A percentile compares a stretch with the other conserved stretches of the same genome.
phyloP scores from a whole-genome alignment of 108 stramenopile genomes.

The Ochromonas danica region DNA sequence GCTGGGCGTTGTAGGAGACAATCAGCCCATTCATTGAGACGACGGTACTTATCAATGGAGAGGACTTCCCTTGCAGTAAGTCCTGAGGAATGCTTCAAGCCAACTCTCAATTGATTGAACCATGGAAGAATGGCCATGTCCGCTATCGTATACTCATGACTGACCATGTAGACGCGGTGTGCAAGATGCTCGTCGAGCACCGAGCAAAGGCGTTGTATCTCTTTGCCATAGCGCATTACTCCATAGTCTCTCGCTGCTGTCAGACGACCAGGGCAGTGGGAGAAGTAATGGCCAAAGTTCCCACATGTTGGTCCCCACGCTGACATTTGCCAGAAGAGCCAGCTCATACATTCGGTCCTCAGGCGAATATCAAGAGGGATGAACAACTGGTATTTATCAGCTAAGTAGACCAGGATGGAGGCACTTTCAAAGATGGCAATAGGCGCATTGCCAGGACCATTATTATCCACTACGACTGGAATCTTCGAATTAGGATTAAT shows the following conservation, averaged over 20 bases:
- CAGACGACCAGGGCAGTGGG: conserved; percentile 65
- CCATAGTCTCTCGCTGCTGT: conserved; percentile 58
- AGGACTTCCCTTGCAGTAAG: not conserved
- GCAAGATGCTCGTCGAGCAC: conserved; percentile 68
- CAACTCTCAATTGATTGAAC: conserved; percentile 42
- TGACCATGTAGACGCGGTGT: conserved; percentile 59
- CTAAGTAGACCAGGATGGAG: conserved; percentile 71
- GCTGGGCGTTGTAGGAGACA: no score
- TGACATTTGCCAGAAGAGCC: conserved; percentile 79
- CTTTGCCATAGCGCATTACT: conserved; percentile 75
- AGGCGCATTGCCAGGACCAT: conserved; percentile 52
- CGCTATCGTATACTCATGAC: conserved; percentile 73
- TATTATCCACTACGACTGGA: conserved; percentile 66
- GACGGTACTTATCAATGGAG: not conserved
- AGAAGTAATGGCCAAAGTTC: conserved; percentile 74
- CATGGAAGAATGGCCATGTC: conserved; percentile 78
- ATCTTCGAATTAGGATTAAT: conserved; percentile 86
- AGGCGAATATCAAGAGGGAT: conserved; percentile 56
- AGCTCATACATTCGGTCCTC: conserved; percentile 62
- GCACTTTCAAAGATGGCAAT: conserved; percentile 73
- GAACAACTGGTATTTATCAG: conserved; percentile 64
- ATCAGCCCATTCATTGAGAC: not conserved
- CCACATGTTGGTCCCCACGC: conserved; percentile 65
- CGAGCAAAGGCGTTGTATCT: conserved; percentile 71
- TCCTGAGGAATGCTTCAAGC: not conserved